phyloP scores from a whole-genome alignment of 371 early-diverging fungal genomes.

The Apophysomyces elegans region DNA sequence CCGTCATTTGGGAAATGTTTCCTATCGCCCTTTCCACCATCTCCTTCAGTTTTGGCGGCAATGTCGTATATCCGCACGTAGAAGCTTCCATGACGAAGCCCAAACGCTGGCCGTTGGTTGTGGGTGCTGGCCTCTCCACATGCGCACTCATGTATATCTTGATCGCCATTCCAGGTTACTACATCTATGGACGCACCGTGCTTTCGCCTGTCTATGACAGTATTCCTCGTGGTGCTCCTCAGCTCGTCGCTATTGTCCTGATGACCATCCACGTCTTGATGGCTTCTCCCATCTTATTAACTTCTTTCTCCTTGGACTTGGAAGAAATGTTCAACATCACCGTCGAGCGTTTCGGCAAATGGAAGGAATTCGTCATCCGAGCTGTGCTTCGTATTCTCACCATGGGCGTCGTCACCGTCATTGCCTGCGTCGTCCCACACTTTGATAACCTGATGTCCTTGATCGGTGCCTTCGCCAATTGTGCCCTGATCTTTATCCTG shows the following conservation, averaged over 20 bases:
- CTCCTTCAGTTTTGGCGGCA: conserved; percentile 83
- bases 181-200: conserved; percentile 75
- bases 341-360: conserved; percentile 52
- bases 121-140: conserved; percentile 71
- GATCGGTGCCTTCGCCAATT: conserved; percentile 81
- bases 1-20: conserved; percentile 56
- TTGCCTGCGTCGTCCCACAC: conserved; percentile 77
- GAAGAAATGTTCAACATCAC: conserved; percentile 66
- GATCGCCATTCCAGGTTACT: conserved; percentile 81
- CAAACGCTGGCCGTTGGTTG: conserved; percentile 71
- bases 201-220: conserved; percentile 76
- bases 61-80: conserved; percentile 82
- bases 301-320: conserved; percentile 78
- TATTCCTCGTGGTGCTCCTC: conserved; percentile 68
- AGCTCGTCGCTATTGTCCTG: conserved; percentile 70
- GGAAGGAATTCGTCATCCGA: conserved; percentile 61
- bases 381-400: conserved; percentile 59
- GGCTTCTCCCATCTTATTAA: conserved; percentile 81
- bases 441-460: conserved; percentile 85
- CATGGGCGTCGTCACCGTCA: conserved; percentile 52
- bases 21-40: conserved; percentile 68
- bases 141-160: conserved; percentile 78
- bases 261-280: conserved; percentile 85
- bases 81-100: conserved; percentile 85
- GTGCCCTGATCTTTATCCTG: conserved; percentile 81